Evolutionary conservation across 768 basidiomycete genomes (phyloP).

Genomic region (Wakefieldia striispora): DNA sequence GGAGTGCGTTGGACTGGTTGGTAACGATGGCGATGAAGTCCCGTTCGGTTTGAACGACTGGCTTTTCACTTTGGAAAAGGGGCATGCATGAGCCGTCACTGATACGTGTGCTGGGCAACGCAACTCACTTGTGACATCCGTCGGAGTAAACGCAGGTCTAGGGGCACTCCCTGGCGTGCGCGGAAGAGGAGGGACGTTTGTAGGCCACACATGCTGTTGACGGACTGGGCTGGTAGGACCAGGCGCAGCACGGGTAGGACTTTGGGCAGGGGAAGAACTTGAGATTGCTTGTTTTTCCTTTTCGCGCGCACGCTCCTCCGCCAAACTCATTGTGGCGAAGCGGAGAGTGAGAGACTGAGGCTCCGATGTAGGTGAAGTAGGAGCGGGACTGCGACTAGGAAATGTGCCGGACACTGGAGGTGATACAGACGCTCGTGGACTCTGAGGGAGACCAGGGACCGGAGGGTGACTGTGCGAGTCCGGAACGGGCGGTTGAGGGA

Average conservation of each 20-base stretch:
- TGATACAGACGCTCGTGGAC: conserved; percentile 4
- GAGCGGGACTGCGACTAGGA: conserved; percentile 2
- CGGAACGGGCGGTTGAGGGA: conserved; percentile 22
- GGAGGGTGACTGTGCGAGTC: conserved; percentile 2
- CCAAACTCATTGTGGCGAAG: conserved; percentile 29
- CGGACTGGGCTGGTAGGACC: conserved; percentile 14
- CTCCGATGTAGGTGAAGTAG: conserved; percentile 4
- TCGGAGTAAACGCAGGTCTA: conserved; percentile 12
- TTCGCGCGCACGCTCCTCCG: conserved; percentile 20
- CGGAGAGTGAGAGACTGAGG: conserved; percentile 33
- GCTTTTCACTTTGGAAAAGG: background rate
- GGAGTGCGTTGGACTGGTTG: conserved; percentile 21
- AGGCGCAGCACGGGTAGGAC: conserved; percentile 7
- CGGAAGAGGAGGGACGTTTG: conserved; percentile 30
- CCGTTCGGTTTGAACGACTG: conserved; percentile 12
- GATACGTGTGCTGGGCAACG: background rate
- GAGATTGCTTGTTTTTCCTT: conserved; percentile 8
- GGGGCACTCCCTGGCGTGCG: conserved; percentile 18
- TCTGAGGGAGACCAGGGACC: background rate
- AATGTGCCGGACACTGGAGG: conserved; percentile 10
- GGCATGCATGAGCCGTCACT: conserved; percentile 5
- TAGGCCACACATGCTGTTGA: conserved; percentile 20
- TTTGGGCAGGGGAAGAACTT: conserved; percentile 7
- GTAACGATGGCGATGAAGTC: conserved; percentile 16
- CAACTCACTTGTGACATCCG: conserved; percentile 15